These are phyloP conservation scores for Cubamyces sp. DNA, from an alignment of 768 basidiomycete species.

Conservation along the genomic window DNA sequence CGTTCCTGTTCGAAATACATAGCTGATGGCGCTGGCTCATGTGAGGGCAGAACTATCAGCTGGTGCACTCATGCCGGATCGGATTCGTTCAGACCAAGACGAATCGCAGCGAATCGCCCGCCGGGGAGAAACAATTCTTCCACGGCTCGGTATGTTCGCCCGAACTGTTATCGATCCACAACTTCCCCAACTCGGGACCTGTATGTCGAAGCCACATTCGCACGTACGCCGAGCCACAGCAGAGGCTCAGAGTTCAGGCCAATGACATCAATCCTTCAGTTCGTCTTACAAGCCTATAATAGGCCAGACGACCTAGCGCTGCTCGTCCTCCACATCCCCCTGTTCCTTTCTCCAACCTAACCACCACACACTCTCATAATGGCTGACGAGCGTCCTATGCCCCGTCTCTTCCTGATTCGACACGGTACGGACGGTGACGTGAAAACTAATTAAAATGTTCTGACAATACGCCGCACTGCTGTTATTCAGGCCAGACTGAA, in stretches of 20 bases:
- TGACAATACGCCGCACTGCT: neutral
- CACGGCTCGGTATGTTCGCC: neutral
- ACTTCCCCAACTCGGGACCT: too few species aligned
- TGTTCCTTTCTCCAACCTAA: neutral
- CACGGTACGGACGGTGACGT: slow-evolving; percentile 43
- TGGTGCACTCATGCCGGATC: too few species aligned
- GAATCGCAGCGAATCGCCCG: neutral
- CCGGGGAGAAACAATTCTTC: slow-evolving; percentile 1
- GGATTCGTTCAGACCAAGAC: too few species aligned
- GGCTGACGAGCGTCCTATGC: slow-evolving; percentile 39
- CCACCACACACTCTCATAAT: neutral
- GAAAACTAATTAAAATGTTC: slow-evolving; percentile 50
- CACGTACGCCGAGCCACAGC: slow-evolving; percentile 20
- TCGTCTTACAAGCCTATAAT: neutral
- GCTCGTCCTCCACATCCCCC: neutral
- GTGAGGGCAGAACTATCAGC: neutral
- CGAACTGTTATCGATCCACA: neutral
- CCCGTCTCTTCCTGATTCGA: slow-evolving; percentile 57
- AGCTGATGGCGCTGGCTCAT: slow-evolving; percentile 4
- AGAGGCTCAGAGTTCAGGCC: neutral
- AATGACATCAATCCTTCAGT: slow-evolving; percentile 11
- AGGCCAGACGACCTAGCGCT: neutral
- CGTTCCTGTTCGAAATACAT: slow-evolving; percentile 1
- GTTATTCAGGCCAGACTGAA: slow-evolving; percentile 79
- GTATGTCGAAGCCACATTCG: neutral